Evolutionary conservation across 495 filamentous ascomycete genomes (phyloP).

Genomic region (Aspergillus homomorphus): DNA sequence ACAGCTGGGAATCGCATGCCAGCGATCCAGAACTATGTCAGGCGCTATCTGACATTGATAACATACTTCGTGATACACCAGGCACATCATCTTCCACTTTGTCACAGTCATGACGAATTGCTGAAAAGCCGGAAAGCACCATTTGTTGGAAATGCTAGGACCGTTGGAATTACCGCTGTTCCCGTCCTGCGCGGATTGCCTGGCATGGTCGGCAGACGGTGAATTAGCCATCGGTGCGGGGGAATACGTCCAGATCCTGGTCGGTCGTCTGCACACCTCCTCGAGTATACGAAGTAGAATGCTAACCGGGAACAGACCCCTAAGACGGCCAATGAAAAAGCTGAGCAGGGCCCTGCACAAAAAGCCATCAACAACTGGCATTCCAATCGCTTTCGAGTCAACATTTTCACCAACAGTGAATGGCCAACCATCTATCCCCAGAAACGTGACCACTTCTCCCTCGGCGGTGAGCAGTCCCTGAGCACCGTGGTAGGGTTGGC

Average conservation of each 20-base stretch:
- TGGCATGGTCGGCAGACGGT: slow-evolving; percentile 62
- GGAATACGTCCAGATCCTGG: slow-evolving; percentile 56
- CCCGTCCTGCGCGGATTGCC: slow-evolving; percentile 48
- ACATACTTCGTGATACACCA: too few relatives aligned
- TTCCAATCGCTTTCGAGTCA: slow-evolving; percentile 43
- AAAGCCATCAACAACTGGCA: slow-evolving; percentile 30
- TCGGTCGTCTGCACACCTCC: slow-evolving; percentile 17
- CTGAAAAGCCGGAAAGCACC: neutral
- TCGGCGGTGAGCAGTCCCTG: slow-evolving; percentile 61
- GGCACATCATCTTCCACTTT: neutral
- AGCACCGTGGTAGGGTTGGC: slow-evolving; percentile 49
- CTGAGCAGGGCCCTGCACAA: slow-evolving; percentile 10
- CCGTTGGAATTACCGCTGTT: slow-evolving; percentile 34
- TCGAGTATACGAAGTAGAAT: neutral
- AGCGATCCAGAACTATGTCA: neutral
- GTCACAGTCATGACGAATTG: neutral
- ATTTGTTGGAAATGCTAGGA: slow-evolving; percentile 27
- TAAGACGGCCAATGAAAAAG: slow-evolving; percentile 15
- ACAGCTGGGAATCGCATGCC: neutral
- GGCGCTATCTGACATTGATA: neutral
- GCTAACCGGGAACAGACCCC: slow-evolving; percentile 23
- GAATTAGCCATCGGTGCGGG: slow-evolving; percentile 58
- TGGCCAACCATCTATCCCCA: slow-evolving; percentile 47
- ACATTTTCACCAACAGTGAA: slow-evolving; percentile 53
- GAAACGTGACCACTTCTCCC: slow-evolving; percentile 49